Conservation (phyloP, 495 filamentous ascomycete genomes). For the Achaetomiella virescens region DNA sequence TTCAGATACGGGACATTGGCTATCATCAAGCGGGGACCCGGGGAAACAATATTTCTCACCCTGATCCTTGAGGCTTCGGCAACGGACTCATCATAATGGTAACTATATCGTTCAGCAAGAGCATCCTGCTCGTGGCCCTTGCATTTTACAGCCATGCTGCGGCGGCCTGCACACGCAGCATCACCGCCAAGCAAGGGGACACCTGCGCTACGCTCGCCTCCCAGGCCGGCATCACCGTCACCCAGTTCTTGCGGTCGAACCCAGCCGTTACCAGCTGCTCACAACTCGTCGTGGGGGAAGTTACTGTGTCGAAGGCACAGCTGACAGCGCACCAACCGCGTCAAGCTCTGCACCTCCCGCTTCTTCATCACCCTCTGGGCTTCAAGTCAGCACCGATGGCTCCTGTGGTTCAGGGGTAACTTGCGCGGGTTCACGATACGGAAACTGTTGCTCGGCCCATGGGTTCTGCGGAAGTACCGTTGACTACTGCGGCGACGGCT, state of each 20-base stretch:
- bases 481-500: conserved; percentile 36
- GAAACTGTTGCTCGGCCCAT: conserved; percentile 39
- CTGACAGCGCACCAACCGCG: conserved; percentile 2
- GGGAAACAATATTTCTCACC: no score
- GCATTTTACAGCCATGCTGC: conserved; percentile 6
- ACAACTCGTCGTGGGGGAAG: conserved; percentile 11
- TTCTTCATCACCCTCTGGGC: background rate
- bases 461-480: conserved; percentile 35
- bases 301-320: conserved; percentile 23
- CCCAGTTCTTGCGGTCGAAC: conserved; percentile 26
- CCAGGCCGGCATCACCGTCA: conserved; percentile 23
- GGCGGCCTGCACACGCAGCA: conserved; percentile 15
- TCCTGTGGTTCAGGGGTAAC: conserved; percentile 36
- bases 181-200: conserved; percentile 24
- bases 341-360: background rate
- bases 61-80: background rate
- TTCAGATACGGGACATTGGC: no score
- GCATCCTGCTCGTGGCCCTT: conserved; percentile 13
- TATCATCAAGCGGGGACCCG: no score
- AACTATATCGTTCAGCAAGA: conserved; percentile 2
- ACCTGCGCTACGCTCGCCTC: conserved; percentile 24
- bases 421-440: conserved; percentile 35
- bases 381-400: conserved; percentile 29
- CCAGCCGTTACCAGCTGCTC: conserved; percentile 24
- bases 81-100: conserved; percentile 15